phyloP scores from a whole-genome alignment of 352 stramenopile genomes.

The Blastocystis sp. region DNA sequence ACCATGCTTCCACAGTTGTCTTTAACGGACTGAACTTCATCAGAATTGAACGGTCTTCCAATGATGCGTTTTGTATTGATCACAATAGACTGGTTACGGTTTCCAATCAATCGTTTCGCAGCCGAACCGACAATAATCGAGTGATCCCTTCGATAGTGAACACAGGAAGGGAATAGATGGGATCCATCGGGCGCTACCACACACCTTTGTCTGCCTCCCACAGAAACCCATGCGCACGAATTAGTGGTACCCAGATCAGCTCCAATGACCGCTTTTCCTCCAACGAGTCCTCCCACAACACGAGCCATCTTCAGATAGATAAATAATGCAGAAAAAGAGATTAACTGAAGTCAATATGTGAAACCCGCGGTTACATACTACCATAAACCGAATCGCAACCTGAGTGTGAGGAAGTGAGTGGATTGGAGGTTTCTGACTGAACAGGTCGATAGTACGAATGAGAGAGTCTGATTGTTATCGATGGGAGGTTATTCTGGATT shows the following conservation, averaged over 20 bases:
- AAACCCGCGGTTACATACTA: no score
- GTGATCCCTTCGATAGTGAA: slow-evolving; percentile 85
- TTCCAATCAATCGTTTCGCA: slow-evolving; percentile 96
- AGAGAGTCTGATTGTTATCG: no score
- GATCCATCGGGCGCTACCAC: slow-evolving; percentile 83
- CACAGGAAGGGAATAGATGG: slow-evolving; percentile 95
- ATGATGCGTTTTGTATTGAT: slow-evolving; percentile 99
- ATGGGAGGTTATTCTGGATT: no score
- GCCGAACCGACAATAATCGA: slow-evolving; percentile 91
- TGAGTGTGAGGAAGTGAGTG: no score
- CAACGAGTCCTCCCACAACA: no score
- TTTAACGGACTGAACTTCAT: slow-evolving; percentile 88
- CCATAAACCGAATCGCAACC: no score
- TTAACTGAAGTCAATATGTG: no score
- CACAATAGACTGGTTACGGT: slow-evolving; percentile 95
- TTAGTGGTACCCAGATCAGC: slow-evolving; percentile 55
- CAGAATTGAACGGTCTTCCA: slow-evolving; percentile 84
- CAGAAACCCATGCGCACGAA: slow-evolving; percentile 73
- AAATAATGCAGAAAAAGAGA: no score
- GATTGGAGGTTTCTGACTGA: no score
- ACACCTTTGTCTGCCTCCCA: slow-evolving; percentile 85
- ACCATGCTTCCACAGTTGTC: slow-evolving; percentile 93
- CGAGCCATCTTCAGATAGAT: no score
- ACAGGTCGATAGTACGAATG: no score
- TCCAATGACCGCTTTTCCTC: slow-evolving; percentile 66